Conservation (phyloP, 2,329 filamentous ascomycete species). For the Ilyonectria sp. region DNA sequence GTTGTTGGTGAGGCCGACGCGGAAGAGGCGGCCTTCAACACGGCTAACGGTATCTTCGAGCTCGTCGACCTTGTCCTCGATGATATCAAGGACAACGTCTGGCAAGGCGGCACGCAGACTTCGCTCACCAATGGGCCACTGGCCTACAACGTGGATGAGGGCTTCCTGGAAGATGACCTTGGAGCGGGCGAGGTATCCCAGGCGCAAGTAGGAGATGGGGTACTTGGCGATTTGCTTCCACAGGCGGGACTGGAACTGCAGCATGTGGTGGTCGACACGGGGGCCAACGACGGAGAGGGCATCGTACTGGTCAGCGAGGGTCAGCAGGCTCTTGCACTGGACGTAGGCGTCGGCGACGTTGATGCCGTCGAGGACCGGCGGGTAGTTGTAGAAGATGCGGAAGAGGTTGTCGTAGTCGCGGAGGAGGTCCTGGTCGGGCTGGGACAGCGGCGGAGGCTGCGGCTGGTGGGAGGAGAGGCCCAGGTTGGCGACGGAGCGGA, state of each 20-base stretch:
- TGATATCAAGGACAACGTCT: conserved; percentile 84
- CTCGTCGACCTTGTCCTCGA: conserved; percentile 96
- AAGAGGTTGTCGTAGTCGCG: conserved; percentile 97
- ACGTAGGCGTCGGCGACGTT: conserved; percentile 95
- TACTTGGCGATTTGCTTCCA: conserved; percentile 99
- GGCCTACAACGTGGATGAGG: conserved; percentile 92
- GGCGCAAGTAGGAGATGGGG: conserved; percentile 90
- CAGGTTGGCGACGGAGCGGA: conserved; percentile 90
- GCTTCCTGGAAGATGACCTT: conserved; percentile 90
- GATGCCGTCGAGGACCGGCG: conserved; percentile 84
- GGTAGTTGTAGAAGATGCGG: conserved; percentile 95
- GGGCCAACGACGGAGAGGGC: conserved; percentile 89
- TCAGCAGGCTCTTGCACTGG: conserved; percentile 91
- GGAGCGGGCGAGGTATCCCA: conserved; percentile 88
- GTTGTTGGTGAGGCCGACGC: conserved; percentile 83
- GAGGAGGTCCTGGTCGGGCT: conserved; percentile 81
- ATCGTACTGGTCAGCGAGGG: conserved; percentile 95
- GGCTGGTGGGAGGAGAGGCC: conserved; percentile 64
- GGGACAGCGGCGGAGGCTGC: conserved; percentile 63
- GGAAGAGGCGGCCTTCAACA: conserved; percentile 86
- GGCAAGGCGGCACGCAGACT: conserved; percentile 83
- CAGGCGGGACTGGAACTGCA: conserved; percentile 90
- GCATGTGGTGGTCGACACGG: conserved; percentile 91
- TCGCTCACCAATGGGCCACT: conserved; percentile 88
- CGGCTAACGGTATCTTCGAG: conserved; percentile 86